These are phyloP conservation scores for Cutaneotrichosporon sp. DNA, from an alignment of 1,284 basidiomycete species.

Conservation along the genomic window DNA sequence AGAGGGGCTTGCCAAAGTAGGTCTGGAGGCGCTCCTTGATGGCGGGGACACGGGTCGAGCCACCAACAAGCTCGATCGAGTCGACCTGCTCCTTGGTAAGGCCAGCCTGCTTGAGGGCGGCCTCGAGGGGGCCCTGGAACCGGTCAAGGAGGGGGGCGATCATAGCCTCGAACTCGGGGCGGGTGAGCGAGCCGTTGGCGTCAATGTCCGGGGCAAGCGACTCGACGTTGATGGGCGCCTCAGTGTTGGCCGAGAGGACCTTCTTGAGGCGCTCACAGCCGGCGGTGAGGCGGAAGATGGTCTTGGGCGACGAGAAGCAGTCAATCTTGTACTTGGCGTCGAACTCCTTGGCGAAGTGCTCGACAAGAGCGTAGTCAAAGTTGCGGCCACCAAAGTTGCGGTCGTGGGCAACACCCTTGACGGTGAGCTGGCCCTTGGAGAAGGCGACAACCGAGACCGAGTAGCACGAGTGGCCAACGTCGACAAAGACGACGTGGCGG, in stretches of 20 bases:
- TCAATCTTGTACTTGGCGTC: constrained; percentile 93
- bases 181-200: constrained; percentile 62
- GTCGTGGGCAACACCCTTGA: constrained; percentile 85
- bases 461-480: constrained; percentile 86
- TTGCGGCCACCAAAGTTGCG: constrained; percentile 89
- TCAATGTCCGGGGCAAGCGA: constrained; percentile 89
- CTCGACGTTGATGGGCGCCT: constrained; percentile 85
- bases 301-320: constrained; percentile 84
- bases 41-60: constrained; percentile 67
- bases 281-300: constrained; percentile 79
- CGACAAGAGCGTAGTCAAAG: constrained; percentile 83
- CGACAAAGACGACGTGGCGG: constrained; percentile 84
- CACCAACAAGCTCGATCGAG: constrained; percentile 68
- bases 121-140: constrained; percentile 61
- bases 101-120: constrained; percentile 63
- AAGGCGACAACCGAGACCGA: constrained; percentile 84
- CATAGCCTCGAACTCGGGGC: constrained; percentile 65
- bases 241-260: constrained; percentile 76
- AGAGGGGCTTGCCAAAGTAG: constrained; percentile 72
- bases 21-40: constrained; percentile 66
- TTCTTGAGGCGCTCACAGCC: constrained; percentile 76
- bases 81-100: constrained; percentile 64
- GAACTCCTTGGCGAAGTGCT: constrained; percentile 87
- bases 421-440: constrained; percentile 83
- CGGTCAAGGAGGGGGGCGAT: constrained; percentile 59